These are phyloP conservation scores for Dioscorea zingiberensis DNA, from an alignment of 106 monocot genomes.

Conservation along the genomic window DNA sequence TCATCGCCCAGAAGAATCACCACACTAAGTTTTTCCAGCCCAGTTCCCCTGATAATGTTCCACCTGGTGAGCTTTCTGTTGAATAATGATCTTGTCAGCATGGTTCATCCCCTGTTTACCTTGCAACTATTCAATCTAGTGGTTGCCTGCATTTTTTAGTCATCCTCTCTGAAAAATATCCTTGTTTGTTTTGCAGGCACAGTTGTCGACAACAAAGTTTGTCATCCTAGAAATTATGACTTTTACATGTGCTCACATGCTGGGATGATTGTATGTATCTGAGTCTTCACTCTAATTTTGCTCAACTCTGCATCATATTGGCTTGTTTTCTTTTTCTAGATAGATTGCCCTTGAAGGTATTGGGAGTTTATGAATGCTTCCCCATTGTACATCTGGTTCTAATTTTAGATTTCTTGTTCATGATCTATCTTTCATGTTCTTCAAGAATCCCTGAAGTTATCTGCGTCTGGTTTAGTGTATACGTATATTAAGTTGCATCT, in stretches of 20 bases:
- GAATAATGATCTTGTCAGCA: no score
- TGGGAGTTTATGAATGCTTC: no score
- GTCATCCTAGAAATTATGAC: conserved; percentile 87
- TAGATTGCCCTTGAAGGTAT: conserved; percentile 1
- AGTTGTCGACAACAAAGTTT: conserved; percentile 82
- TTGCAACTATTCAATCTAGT: no score
- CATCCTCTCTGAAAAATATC: neutral
- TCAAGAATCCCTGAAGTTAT: neutral
- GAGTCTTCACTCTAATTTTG: neutral
- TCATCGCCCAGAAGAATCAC: conserved; percentile 92
- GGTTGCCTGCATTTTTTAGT: no score
- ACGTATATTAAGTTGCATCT: neutral
- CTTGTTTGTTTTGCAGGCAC: conserved; percentile 50
- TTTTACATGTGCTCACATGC: conserved; percentile 97
- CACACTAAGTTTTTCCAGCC: conserved; percentile 87
- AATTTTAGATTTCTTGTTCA: no score
- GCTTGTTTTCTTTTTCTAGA: no score
- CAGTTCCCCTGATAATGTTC: conserved; percentile 73
- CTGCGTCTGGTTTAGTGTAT: no score
- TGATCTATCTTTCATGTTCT: neutral
- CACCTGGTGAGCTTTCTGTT: conserved; percentile 46
- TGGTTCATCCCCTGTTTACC: no score
- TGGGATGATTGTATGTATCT: conserved; percentile 82
- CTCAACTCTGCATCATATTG: neutral
- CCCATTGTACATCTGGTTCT: no score